phyloP scores from a whole-genome alignment of 345 rosid genomes.

The Pelargonium nanum region DNA sequence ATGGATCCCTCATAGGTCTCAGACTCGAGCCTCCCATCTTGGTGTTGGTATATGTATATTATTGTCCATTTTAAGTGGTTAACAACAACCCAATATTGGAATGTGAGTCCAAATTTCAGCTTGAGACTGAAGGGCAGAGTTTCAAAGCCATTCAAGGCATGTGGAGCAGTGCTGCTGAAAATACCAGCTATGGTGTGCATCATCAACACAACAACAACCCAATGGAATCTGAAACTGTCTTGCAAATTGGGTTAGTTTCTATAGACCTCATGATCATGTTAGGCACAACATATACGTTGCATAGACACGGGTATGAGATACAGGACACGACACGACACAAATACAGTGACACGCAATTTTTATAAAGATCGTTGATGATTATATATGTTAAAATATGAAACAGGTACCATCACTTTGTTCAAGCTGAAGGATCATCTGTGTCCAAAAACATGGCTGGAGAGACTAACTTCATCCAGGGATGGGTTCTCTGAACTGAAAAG shows the following conservation, averaged over 20 bases:
- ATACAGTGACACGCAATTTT: too few relatives aligned
- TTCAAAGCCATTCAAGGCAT: slow-evolving; percentile 42
- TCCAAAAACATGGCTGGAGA: slow-evolving; percentile 34
- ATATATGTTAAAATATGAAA: background rate
- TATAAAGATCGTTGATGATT: background rate
- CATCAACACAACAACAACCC: slow-evolving; percentile 29
- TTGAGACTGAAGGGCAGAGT: slow-evolving; percentile 57
- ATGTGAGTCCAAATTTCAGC: slow-evolving; percentile 22
- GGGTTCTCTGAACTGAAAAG: slow-evolving; percentile 66
- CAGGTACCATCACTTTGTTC: slow-evolving; percentile 53
- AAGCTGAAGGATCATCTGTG: slow-evolving; percentile 56
- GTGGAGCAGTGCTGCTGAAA: slow-evolving; percentile 43
- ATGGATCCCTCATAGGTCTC: too few relatives aligned
- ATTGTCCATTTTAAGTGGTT: background rate
- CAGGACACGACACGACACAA: too few relatives aligned
- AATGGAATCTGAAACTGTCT: slow-evolving; percentile 49
- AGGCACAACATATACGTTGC: too few relatives aligned
- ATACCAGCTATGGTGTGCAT: slow-evolving; percentile 33
- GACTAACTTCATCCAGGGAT: slow-evolving; percentile 73
- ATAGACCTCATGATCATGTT: too few relatives aligned
- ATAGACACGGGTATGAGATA: too few relatives aligned
- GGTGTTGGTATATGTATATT: background rate
- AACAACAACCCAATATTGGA: background rate
- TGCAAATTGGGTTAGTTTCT: slow-evolving; percentile 57
- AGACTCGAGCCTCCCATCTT: background rate